Percentiles rank a stretch among this genome's conserved stretches.
Conservation (phyloP, 768 basidiomycete genomes). For the Calocera viscosa region DNA sequence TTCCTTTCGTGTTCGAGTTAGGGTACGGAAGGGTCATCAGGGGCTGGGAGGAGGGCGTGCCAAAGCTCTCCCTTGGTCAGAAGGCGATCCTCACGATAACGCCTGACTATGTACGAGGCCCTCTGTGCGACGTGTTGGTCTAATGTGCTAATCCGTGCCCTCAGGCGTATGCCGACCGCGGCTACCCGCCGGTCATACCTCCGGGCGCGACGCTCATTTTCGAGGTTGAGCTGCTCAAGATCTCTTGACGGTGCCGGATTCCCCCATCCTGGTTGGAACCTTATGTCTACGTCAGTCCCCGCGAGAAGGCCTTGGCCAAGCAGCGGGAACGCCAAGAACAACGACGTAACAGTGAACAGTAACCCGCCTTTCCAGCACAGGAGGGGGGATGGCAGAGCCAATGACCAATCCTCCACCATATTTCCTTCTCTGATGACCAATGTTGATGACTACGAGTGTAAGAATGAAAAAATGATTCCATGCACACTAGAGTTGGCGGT, state of each 20-base stretch:
- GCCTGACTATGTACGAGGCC: conserved; percentile 14
- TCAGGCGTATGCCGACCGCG: conserved; percentile 15
- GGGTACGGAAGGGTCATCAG: conserved; percentile 73
- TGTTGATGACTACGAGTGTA: background rate
- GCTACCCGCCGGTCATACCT: conserved; percentile 16
- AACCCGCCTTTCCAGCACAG: background rate
- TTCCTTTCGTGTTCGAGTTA: conserved; percentile 56
- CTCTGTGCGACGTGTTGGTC: background rate
- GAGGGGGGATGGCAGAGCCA: background rate
- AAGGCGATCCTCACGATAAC: conserved; percentile 17
- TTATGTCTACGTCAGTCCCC: conserved; percentile 3
- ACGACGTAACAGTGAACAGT: background rate
- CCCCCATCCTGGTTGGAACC: conserved; percentile 1
- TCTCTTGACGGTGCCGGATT: conserved; percentile 14
- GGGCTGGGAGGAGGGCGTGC: conserved; percentile 63
- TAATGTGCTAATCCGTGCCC: background rate
- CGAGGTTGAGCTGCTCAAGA: conserved; percentile 18
- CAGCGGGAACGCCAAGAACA: background rate
- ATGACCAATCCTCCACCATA: background rate
- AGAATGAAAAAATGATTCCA: too few species aligned
- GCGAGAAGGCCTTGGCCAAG: background rate
- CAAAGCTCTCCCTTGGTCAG: conserved; percentile 18
- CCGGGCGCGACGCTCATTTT: conserved; percentile 17
- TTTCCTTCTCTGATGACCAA: background rate
- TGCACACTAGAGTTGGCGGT: too few species aligned